Base-by-base conservation (phyloP, 345 rosid species). In the Lepidium sativum region DNA sequence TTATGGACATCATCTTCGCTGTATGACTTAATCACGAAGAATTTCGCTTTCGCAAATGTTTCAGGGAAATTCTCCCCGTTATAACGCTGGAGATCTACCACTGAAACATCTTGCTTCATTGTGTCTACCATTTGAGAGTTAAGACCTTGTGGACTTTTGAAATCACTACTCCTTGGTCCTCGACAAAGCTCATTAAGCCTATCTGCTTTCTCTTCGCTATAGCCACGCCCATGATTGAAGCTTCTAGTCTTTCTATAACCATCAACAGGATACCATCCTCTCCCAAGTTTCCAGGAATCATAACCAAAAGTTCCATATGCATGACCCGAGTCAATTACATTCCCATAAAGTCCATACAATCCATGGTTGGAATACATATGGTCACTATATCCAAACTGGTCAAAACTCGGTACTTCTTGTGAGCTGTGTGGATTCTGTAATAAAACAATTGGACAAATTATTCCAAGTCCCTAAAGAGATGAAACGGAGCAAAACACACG, bases 1-100 rank as follows among this genome's bases (percentile, higher is more conserved):
- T 86, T 89, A 56, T 89, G 96, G 53, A 86, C 94, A 75, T 86
- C 94, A 67, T 89, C 94, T 75, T 89, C 94, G 3, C 91, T 89
- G 72, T 86, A 86, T 0, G 94, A 86, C 73, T 89, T 89, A 3
- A 86, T 83, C 60, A 84, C 83, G 53, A 83, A 89, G 65, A 89
- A 83, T 35, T 81, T 86, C 1, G 86, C 96, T 68, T 85, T 76
- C 2, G 47, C 15, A 11, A 79, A 81, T 14, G 75, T 77, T 47
- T 73, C 88, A 2, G 75, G 85, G 69, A 86, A 84, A 43, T 67
- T 83, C 16, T 81, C 85, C 13, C 75, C 76, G 10, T 84, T 80
- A 67, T 74, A 84, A 61, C 68, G 80, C 33, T 77, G 80, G 48
- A 59, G 60, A 31, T 88, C 86, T 21, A 69, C 71, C 25, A 53